Conservation (phyloP, 257 asterid species). For the Echium plantagineum region DNA sequence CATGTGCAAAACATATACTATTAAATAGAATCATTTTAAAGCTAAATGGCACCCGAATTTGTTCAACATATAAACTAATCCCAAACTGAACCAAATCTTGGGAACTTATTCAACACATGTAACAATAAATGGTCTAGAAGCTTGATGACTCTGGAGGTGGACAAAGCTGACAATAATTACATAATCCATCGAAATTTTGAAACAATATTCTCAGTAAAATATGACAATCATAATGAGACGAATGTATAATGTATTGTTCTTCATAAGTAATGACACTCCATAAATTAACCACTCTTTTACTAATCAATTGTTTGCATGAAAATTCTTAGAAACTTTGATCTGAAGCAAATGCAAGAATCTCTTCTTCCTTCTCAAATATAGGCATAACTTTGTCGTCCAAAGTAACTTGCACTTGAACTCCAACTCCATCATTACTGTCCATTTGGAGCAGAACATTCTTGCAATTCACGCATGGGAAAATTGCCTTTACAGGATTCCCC, state of each 20-base stretch:
- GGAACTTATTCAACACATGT: no score
- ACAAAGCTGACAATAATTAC: no score
- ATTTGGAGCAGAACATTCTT: neutral
- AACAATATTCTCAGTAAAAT: no score
- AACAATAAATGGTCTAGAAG: no score
- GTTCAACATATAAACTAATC: no score
- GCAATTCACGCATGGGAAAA: neutral
- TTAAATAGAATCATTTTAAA: no score
- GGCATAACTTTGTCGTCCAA: neutral
- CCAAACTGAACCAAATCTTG: no score
- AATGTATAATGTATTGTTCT: neutral
- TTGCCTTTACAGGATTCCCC: neutral
- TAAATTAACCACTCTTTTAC: neutral
- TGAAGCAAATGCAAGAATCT: neutral
- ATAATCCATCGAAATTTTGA: no score
- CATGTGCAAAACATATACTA: no score
- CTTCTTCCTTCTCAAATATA: neutral
- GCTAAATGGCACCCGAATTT: no score
- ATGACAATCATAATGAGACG: neutral
- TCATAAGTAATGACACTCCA: no score
- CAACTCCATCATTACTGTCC: neutral
- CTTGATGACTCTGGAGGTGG: no score
- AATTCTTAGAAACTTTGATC: neutral
- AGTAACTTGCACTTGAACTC: neutral
- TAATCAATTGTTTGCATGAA: neutral